Base-by-base conservation (phyloP, 2,329 filamentous ascomycete genomes). In the Myriangium duriaei region DNA sequence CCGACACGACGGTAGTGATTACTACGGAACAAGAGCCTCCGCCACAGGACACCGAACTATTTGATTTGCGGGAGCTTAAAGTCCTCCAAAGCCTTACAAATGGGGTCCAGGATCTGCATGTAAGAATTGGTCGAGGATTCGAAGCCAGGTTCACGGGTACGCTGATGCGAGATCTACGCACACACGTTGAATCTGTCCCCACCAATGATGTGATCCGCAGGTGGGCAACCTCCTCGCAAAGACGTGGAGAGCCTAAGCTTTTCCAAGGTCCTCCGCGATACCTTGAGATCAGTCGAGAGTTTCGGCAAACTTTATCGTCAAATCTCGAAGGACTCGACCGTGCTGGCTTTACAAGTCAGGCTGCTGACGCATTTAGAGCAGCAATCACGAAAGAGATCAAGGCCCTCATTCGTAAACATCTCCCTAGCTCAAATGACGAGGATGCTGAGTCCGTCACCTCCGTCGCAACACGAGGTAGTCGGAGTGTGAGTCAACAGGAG, bases 391-490 rank as follows among this genome's bases (percentile, higher is more conserved):
- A 82, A 34, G 91, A 98, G 58, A 79, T 96, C 55, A 81, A 88
- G 50, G 77, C 74, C 21, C 66, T 96, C 34, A 88, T 98, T 34
- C 74, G 86, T 38, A 75, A 77, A 41, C 81, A 88, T 15, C 68
- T 98, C 28, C 91, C 91, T 1, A 94, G 86, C 52, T 93, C 88
- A 9, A 91, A 76, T 49, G 91, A 98, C 43, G 88, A 96, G 48
- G 91, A 98, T 54, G 83, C 80, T 44, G 84, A 91, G 78, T 88
- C 60, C 30, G 41, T 45, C 14, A 43, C 43, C 4, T 59, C 56
- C 1, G 71, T 78, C 1, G 92, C 87, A 3, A 95, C 88, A 1
- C 65, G 75, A 44, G 74, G 75, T 30, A 79, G 78, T 17, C 73
- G 73, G 42, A 73, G 77, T 45, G 63, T 79, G 30, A 81, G 75